Evolutionary conservation across 83 land plant genomes (phyloP).

Genomic region (Picea abies): DNA sequence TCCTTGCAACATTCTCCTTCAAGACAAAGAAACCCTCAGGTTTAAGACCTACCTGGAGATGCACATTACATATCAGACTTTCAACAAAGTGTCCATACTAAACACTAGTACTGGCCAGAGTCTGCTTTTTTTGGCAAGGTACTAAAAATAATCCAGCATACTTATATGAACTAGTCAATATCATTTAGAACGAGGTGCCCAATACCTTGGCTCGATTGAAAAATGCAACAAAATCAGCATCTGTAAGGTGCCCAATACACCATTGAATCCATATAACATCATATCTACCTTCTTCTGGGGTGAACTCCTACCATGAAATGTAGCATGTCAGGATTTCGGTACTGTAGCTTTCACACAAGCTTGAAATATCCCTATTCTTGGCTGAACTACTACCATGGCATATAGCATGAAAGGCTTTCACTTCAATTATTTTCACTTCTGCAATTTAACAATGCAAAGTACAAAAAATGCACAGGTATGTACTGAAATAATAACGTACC

Average conservation of each 20-base stretch:
- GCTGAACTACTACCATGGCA: too few species aligned
- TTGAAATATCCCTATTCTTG: too few species aligned
- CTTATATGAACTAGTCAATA: not conserved
- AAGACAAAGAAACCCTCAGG: conserved; percentile 86
- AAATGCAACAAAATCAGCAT: conserved; percentile 90
- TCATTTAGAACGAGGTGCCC: not conserved
- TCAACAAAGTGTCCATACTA: not conserved
- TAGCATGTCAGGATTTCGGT: not conserved
- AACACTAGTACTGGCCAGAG: not conserved
- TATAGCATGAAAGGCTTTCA: not conserved
- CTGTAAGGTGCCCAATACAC: conserved; percentile 98
- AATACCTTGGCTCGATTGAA: conserved; percentile 93
- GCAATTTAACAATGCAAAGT: not conserved
- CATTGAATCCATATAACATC: conserved; percentile 99
- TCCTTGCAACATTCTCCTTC: conserved; percentile 88
- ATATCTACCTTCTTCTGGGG: conserved; percentile 85
- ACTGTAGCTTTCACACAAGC: not conserved
- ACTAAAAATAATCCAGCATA: not conserved
- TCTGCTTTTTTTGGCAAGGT: too few species aligned
- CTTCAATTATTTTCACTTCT: not conserved
- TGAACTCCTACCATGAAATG: conserved; percentile 70
- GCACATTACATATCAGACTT: not conserved
- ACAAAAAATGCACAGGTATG: not conserved
- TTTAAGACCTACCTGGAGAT: conserved; percentile 84
- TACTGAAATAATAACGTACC: conserved; percentile 29